Conservation (phyloP, 768 basidiomycete species). For the Heimioporus sp. region DNA sequence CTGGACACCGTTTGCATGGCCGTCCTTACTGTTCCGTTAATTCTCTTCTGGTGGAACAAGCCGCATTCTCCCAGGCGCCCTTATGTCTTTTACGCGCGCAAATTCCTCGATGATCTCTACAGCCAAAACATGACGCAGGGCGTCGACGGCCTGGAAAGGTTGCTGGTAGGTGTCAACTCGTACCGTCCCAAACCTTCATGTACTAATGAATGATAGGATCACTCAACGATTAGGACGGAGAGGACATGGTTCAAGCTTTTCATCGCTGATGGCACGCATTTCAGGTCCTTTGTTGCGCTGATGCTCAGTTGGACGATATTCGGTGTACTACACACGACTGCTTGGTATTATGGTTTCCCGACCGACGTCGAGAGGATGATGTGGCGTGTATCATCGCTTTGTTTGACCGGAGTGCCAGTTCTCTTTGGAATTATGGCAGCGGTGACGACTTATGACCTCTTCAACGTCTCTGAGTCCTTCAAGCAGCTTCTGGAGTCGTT, state of each 20-base stretch:
- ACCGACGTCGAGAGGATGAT: background rate
- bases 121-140: background rate
- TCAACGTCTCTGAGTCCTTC: background rate
- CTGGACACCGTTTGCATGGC: constrained; percentile 2
- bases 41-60: background rate
- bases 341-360: constrained; percentile 2
- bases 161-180: background rate
- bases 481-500: background rate
- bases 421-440: background rate
- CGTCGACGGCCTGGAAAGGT: background rate
- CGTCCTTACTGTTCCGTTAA: background rate
- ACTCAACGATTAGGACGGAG: background rate
- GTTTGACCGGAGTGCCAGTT: background rate
- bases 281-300: background rate
- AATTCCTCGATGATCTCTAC: background rate
- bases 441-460: background rate
- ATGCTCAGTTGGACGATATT: background rate
- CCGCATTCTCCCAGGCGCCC: background rate
- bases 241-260: background rate
- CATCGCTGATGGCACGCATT: background rate
- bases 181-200: no score
- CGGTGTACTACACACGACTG: background rate
- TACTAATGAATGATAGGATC: background rate
- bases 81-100: background rate
- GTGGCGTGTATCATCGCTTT: constrained; percentile 1